Evolutionary conservation across 2,329 filamentous ascomycete genomes (phyloP).

Genomic region (Ceratocystis ficicola): DNA sequence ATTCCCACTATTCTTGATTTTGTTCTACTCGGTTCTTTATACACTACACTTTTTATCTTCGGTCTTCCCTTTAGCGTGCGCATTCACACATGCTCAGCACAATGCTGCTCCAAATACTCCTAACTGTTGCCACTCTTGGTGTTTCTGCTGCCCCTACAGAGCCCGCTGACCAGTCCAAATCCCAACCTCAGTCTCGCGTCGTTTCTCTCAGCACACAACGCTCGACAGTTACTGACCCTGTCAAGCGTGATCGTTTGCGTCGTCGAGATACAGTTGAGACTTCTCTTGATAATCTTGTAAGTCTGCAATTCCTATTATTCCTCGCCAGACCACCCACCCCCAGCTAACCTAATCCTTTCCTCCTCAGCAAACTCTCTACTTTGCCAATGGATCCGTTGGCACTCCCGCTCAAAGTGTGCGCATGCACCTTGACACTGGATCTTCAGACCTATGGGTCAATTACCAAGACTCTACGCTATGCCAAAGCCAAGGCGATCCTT

Average conservation of each 20-base stretch:
- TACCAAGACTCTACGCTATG: slow-evolving; percentile 51
- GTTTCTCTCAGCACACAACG: slow-evolving; percentile 36
- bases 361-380: slow-evolving; percentile 48
- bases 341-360: slow-evolving; percentile 16
- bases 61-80: no score
- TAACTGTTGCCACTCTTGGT: slow-evolving; percentile 16
- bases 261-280: slow-evolving; percentile 35
- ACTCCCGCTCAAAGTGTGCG: slow-evolving; percentile 47
- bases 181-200: slow-evolving; percentile 33
- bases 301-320: slow-evolving; percentile 22
- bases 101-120: slow-evolving; percentile 12
- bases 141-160: slow-evolving; percentile 12
- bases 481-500: slow-evolving; percentile 36
- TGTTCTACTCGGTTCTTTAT: no score
- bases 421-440: slow-evolving; percentile 55
- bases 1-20: no score
- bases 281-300: slow-evolving; percentile 45
- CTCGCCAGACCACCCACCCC: background rate
- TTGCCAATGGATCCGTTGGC: slow-evolving; percentile 49
- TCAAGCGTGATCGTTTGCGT: slow-evolving; percentile 35
- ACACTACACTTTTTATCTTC: no score
- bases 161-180: background rate
- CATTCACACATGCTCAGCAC: background rate
- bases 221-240: slow-evolving; percentile 31
- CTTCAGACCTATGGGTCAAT: slow-evolving; percentile 62